These are phyloP conservation scores for Candida palmyrensis DNA, from an alignment of 805 yeast genomes.

Conservation along the genomic window DNA sequence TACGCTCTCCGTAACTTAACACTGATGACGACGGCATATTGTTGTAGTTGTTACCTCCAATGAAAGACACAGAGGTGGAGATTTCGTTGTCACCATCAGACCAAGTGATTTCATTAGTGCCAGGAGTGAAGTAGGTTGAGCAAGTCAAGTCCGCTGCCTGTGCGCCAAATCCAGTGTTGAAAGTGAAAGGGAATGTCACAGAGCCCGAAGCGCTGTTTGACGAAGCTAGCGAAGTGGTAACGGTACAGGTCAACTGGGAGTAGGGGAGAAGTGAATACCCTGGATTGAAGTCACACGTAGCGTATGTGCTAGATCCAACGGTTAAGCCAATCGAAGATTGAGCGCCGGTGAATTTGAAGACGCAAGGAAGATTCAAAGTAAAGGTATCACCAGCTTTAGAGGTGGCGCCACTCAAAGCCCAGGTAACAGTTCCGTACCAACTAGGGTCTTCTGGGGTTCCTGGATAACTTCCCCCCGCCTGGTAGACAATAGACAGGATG, in stretches of 20 bases:
- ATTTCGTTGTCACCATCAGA: conserved; percentile 12
- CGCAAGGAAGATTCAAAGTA: conserved; percentile 20
- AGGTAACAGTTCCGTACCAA: conserved; percentile 16
- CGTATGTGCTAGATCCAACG: conserved; percentile 5
- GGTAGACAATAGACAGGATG: conserved; percentile 7
- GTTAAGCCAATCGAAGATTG: conserved; percentile 7
- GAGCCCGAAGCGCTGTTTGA: conserved; percentile 1
- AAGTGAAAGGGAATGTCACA: neutral
- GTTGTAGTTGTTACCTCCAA: conserved; percentile 2
- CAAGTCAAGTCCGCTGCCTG: conserved; percentile 7
- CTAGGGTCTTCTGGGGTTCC: neutral
- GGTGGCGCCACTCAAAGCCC: conserved; percentile 14
- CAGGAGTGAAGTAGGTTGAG: conserved; percentile 6
- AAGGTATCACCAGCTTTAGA: conserved; percentile 23
- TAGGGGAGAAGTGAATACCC: conserved; percentile 7
- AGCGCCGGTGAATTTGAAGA: conserved; percentile 15
- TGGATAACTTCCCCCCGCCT: neutral
- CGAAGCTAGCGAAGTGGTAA: neutral
- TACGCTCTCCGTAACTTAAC: neutral
- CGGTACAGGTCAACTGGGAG: conserved; percentile 3
- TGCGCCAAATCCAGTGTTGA: conserved; percentile 4
- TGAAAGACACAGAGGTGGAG: conserved; percentile 9
- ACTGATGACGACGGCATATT: neutral
- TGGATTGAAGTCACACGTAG: conserved; percentile 7
- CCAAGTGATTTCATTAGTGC: conserved; percentile 12